Base-by-base conservation (phyloP, 805 yeast genomes). In the Metschnikowia proteae region DNA sequence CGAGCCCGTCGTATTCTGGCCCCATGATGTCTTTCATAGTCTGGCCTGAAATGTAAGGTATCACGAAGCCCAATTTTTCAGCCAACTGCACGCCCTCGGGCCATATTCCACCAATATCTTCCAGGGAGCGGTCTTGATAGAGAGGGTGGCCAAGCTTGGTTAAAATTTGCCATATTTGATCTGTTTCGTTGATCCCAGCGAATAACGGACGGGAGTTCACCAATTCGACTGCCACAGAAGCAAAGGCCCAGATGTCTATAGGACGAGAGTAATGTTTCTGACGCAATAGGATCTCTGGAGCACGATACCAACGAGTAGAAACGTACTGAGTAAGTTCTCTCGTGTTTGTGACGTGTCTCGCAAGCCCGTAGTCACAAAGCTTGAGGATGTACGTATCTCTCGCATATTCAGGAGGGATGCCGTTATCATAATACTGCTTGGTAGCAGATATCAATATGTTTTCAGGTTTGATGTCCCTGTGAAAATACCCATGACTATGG, bases 401-500 rank as follows among this genome's bases (percentile, higher is more conserved):
- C 56, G 53, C 70, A 63, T 63, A 67, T 65, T 51, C 58, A 38
- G 55, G 60, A 1, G 83, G 83, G 17, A 78, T 62, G 25, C 63
- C 58, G 7, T 55, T 59, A 2, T 79, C 79, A 62, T 78, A 84
- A 59, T 77, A 85, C 43, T 74, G 74, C 35, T 68, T 65, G 5
- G 84, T 67, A 23, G 83, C 81, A 33, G 83, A 74, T 4, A 91
- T 80, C 56, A 92, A 76, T 26, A 92, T 84, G 65, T 92, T 92
- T 60, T 92, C 97, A 0, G 99, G 98, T 66, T 92, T 92, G 43
- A 92, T 76, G 71, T 92, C 99, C 49, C 99, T 78, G 64, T 92
- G 98, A 60, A 84, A 84, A 60, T 75, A 88, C 8, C 79, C 78
- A 57, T 75, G 70, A 27, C 66, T 63, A 60, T 88, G 99, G 47